These are phyloP conservation scores for Aureobasidium leucospermi DNA, from an alignment of 2,329 filamentous ascomycete species.

Conservation along the genomic window DNA sequence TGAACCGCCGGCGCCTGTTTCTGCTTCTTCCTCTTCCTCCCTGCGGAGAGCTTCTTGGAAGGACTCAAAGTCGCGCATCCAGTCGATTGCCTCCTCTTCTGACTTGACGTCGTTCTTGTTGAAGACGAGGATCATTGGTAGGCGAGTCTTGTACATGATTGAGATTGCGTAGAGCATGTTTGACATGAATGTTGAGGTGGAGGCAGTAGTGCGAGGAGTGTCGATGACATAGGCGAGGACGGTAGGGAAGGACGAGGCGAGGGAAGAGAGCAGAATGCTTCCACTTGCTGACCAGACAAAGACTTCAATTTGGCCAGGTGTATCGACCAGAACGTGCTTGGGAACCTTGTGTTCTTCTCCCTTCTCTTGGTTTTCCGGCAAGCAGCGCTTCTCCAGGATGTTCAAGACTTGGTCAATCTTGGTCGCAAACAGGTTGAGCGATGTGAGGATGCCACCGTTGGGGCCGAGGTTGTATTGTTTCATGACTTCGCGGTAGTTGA, in stretches of 20 bases:
- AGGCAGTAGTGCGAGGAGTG: slow-evolving; percentile 80
- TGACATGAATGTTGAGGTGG: slow-evolving; percentile 96
- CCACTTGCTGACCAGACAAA: slow-evolving; percentile 98
- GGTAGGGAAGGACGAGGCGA: slow-evolving; percentile 91
- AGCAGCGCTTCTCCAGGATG: slow-evolving; percentile 74
- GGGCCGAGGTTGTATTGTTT: slow-evolving; percentile 96
- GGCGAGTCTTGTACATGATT: slow-evolving; percentile 96
- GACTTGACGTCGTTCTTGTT: slow-evolving; percentile 98
- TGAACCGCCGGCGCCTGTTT: slow-evolving; percentile 64
- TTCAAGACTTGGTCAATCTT: slow-evolving; percentile 93
- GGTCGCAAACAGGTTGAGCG: slow-evolving; percentile 91
- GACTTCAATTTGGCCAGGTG: slow-evolving; percentile 95
- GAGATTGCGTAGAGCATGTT: slow-evolving; percentile 99
- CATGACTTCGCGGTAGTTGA: slow-evolving; percentile 99
- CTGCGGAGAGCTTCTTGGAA: slow-evolving; percentile 79
- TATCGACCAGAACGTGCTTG: slow-evolving; percentile 85
- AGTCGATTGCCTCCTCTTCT: slow-evolving; percentile 84
- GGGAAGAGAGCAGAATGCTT: slow-evolving; percentile 83
- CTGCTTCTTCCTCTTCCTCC: slow-evolving; percentile 66
- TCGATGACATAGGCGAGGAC: slow-evolving; percentile 97
- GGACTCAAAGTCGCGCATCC: slow-evolving; percentile 98
- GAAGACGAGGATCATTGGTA: slow-evolving; percentile 98
- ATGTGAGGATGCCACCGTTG: slow-evolving; percentile 94
- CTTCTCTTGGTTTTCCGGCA: slow-evolving; percentile 20
- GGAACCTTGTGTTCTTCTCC: slow-evolving; percentile 29